Percentiles rank a stretch among this genome's conserved stretches.
Conservation (phyloP, 441 rosid species). For the Erodium moschatum region DNA sequence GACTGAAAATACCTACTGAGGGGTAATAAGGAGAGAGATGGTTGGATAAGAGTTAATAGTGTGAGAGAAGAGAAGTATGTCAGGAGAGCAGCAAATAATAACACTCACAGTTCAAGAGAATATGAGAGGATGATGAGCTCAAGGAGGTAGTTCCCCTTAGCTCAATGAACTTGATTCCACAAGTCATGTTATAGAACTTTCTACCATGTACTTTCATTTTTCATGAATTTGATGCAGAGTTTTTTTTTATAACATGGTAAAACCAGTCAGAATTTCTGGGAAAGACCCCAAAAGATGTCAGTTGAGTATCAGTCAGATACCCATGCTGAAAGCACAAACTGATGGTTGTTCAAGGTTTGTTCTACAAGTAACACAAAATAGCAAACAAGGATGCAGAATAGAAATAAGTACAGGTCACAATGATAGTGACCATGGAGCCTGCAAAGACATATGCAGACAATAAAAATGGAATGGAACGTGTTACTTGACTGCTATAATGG, state of each 20-base stretch:
- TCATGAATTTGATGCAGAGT: not conserved
- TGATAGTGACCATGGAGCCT: not conserved
- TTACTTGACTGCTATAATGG: not conserved
- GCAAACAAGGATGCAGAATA: not conserved
- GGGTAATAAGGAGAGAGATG: not conserved
- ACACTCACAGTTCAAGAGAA: not conserved
- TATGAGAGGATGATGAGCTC: not conserved
- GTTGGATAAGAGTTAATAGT: not conserved
- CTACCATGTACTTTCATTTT: not conserved
- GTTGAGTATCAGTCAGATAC: constrained; percentile 1
- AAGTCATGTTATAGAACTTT: not conserved
- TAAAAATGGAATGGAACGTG: not conserved
- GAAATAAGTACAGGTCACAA: not conserved
- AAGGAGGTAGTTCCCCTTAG: not conserved
- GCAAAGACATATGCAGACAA: not conserved
- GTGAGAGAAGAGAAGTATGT: not conserved
- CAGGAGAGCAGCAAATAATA: not conserved
- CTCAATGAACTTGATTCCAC: not conserved
- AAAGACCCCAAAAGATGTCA: not conserved
- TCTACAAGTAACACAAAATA: not conserved
- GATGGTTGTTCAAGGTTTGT: not conserved
- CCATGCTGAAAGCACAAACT: too few species aligned
- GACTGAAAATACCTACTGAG: not conserved
- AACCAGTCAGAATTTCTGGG: not conserved
- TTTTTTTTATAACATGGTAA: not conserved